phyloP scores from a whole-genome alignment of 192 early-diverging fungal species.

The Coemansia sp. region DNA sequence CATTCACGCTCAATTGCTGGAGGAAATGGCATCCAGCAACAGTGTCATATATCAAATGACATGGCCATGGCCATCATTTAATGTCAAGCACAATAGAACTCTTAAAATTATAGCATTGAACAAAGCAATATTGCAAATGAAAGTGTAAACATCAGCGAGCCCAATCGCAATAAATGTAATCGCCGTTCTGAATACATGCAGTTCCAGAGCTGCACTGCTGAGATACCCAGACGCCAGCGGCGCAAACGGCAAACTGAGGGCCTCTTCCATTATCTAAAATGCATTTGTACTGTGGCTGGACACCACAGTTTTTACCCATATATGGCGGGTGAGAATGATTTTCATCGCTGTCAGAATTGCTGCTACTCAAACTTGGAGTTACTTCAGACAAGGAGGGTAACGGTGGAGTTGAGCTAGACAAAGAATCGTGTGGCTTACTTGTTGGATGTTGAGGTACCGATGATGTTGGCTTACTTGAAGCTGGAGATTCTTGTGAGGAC shows the following conservation, averaged over 20 bases:
- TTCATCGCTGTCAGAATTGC: not conserved
- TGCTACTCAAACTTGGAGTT: slow-evolving; percentile 3
- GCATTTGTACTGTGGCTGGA: slow-evolving; percentile 22
- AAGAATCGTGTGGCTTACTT: not conserved
- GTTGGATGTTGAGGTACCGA: not conserved
- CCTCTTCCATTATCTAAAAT: slow-evolving; percentile 19
- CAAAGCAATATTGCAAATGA: not conserved
- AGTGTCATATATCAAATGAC: no score
- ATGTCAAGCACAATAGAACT: not conserved
- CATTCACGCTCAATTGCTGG: no score
- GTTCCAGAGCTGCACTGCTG: slow-evolving; percentile 42
- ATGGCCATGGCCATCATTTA: not conserved
- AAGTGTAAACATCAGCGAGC: slow-evolving; percentile 13
- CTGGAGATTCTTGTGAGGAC: not conserved
- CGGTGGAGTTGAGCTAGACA: not conserved
- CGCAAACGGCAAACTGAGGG: slow-evolving; percentile 27
- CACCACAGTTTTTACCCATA: slow-evolving; percentile 20
- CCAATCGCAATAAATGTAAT: slow-evolving; percentile 41
- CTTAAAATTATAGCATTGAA: not conserved
- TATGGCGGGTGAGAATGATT: slow-evolving; percentile 1
- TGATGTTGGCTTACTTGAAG: not conserved
- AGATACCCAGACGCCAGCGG: slow-evolving; percentile 28
- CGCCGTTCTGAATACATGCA: slow-evolving; percentile 33
- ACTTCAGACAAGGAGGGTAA: not conserved
- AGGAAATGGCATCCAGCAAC: no score